Percentiles rank a stretch among this genome's conserved stretches.
phyloP scores from a whole-genome alignment of 371 early-diverging fungal genomes.

The Coemansia sp. region DNA sequence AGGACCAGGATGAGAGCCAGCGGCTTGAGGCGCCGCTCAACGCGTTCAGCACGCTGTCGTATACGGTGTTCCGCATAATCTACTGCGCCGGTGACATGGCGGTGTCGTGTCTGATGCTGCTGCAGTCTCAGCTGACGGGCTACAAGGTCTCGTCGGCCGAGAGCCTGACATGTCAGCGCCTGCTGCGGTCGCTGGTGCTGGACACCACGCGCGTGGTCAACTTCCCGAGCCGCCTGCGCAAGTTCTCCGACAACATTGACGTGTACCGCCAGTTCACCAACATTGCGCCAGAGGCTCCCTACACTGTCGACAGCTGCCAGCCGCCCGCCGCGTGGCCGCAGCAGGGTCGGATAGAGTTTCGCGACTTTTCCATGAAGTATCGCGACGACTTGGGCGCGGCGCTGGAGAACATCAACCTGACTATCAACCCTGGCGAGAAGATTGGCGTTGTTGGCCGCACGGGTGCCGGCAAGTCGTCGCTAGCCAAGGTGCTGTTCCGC shows the following conservation, averaged over 20 bases:
- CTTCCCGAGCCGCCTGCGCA: constrained; percentile 59
- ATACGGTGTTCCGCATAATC: neutral
- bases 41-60: neutral
- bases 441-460: constrained; percentile 74
- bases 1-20: neutral
- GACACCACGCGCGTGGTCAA: constrained; percentile 34
- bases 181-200: constrained; percentile 37
- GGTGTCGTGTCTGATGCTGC: neutral
- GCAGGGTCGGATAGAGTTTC: constrained; percentile 64
- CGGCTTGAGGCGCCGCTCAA: neutral
- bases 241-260: constrained; percentile 30
- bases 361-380: constrained; percentile 64
- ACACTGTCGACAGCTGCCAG: constrained; percentile 50
- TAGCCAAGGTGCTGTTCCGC: constrained; percentile 72
- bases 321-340: constrained; percentile 69
- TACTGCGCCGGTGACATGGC: neutral
- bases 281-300: constrained; percentile 50
- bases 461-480: constrained; percentile 73
- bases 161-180: neutral
- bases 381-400: constrained; percentile 62
- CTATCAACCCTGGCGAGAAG: constrained; percentile 63
- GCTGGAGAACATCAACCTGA: constrained; percentile 62
- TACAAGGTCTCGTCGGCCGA: constrained; percentile 2
- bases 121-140: constrained; percentile 2
- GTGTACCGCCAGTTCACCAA: constrained; percentile 56